These are phyloP conservation scores for Jatropha podagrica DNA, from an alignment of 441 rosid genomes.

Conservation along the genomic window DNA sequence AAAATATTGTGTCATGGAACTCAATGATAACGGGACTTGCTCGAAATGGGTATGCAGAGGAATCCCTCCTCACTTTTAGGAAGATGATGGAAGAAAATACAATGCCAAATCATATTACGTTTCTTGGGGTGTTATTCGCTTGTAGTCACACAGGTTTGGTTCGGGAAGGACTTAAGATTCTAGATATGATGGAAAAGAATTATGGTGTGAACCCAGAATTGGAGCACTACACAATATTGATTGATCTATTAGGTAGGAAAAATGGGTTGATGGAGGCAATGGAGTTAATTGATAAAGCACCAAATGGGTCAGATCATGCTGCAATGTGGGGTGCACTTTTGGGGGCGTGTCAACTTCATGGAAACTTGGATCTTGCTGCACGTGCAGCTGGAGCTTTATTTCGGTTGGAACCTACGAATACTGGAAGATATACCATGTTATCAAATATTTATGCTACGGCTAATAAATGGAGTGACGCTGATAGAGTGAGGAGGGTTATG, in stretches of 20 bases:
- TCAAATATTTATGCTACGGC: conserved; percentile 37
- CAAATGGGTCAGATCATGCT: conserved; percentile 23
- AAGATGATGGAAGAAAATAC: conserved; percentile 36
- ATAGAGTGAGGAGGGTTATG: conserved; percentile 33
- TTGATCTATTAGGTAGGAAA: conserved; percentile 45
- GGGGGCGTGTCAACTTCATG: conserved; percentile 39
- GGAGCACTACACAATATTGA: conserved; percentile 38
- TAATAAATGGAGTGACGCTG: conserved; percentile 38
- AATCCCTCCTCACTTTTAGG: conserved; percentile 38
- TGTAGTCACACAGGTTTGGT: conserved; percentile 44
- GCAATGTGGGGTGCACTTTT: conserved; percentile 51
- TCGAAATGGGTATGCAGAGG: conserved; percentile 32
- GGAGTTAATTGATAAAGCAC: conserved; percentile 31
- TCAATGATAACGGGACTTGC: conserved; percentile 45
- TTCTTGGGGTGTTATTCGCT: conserved; percentile 38
- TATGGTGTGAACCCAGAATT: conserved; percentile 27
- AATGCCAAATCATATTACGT: conserved; percentile 41
- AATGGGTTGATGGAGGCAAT: conserved; percentile 40
- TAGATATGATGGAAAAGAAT: conserved; percentile 38
- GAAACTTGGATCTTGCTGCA: conserved; percentile 30
- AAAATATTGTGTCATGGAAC: conserved; percentile 50
- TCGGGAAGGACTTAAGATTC: conserved; percentile 33
- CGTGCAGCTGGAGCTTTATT: conserved; percentile 36
- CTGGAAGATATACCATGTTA: conserved; percentile 42
- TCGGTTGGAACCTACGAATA: conserved; percentile 38